These are phyloP conservation scores for Aspergillus niger DNA, from an alignment of 2,329 filamentous ascomycete genomes.

Conservation along the genomic window DNA sequence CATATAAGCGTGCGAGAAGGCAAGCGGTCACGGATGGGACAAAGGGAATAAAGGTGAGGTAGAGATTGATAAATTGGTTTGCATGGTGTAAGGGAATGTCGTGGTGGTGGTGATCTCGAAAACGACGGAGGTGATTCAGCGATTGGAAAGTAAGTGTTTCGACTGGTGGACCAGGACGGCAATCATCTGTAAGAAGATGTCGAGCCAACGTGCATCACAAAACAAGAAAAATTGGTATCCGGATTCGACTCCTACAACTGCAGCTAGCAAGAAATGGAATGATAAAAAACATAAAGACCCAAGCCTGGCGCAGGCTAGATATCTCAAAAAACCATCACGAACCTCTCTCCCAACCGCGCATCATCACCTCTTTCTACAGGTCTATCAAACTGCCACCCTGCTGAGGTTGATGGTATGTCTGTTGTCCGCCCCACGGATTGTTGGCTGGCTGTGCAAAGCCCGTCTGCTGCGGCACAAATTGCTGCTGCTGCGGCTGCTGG, in stretches of 20 bases:
- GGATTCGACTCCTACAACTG: slow-evolving; percentile 12
- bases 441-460: slow-evolving; percentile 46
- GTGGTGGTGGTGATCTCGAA: no score
- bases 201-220: neutral
- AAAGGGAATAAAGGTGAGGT: no score
- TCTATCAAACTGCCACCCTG: slow-evolving; percentile 64
- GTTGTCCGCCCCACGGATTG: slow-evolving; percentile 60
- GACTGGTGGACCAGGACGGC: neutral
- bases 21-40: no score
- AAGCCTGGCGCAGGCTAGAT: slow-evolving; percentile 5
- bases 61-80: no score
- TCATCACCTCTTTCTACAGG: slow-evolving; percentile 42
- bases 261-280: slow-evolving; percentile 13
- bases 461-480: slow-evolving; percentile 53
- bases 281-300: slow-evolving; percentile 9
- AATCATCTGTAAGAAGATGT: neutral
- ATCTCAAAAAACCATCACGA: slow-evolving; percentile 1
- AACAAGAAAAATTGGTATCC: slow-evolving; percentile 21
- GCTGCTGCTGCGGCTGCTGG: slow-evolving; percentile 58
- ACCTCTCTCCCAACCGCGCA: neutral
- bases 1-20: no score
- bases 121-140: no score
- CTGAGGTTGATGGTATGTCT: slow-evolving; percentile 46
- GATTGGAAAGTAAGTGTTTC: no score
- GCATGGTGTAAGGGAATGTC: no score